A percentile compares a stretch with the other conserved stretches of the same genome.
phyloP scores from a whole-genome alignment of 2,329 filamentous ascomycete genomes.

The Triangularia setosa region DNA sequence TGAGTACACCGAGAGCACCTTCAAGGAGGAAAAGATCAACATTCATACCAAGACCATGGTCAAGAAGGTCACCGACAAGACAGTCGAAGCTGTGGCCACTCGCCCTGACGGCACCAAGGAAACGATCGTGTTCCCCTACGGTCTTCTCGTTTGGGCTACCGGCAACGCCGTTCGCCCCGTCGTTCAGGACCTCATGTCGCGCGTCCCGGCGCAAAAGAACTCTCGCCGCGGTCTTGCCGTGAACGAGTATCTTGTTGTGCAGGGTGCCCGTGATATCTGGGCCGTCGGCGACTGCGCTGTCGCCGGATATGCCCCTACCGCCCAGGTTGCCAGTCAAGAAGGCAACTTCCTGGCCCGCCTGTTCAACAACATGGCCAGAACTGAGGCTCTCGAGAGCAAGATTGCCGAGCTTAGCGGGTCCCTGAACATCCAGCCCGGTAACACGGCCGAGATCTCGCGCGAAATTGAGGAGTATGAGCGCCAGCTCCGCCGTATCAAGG shows the following conservation, averaged over 20 bases:
- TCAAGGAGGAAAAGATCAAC: conserved; percentile 97
- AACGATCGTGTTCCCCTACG: conserved; percentile 80
- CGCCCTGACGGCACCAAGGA: conserved; percentile 82
- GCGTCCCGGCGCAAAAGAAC: conserved; percentile 92
- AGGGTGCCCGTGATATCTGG: conserved; percentile 96
- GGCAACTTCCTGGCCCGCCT: conserved; percentile 90
- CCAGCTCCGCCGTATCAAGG: conserved; percentile 82
- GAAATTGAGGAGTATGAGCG: conserved; percentile 86
- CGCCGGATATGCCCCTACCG: conserved; percentile 94
- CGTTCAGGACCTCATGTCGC: conserved; percentile 84
- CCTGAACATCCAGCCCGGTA: conserved; percentile 58
- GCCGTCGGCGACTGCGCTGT: conserved; percentile 96
- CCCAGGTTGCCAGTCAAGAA: conserved; percentile 94
- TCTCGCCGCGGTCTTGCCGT: conserved; percentile 92
- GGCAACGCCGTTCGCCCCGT: conserved; percentile 90
- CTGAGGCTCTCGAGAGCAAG: conserved; percentile 73
- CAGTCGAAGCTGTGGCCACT: conserved; percentile 83
- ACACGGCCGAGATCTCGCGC: conserved; percentile 62
- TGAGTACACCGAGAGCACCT: conserved; percentile 98
- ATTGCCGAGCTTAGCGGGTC: conserved; percentile 64
- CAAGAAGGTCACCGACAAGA: conserved; percentile 90
- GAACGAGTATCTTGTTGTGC: conserved; percentile 98
- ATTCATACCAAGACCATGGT: conserved; percentile 99
- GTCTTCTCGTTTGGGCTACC: conserved; percentile 95
- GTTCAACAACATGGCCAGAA: conserved; percentile 99